A percentile compares a stretch with the other conserved stretches of the same genome.
These are phyloP conservation scores for Lycium barbarum DNA, from an alignment of 257 asterid species.

Conservation along the genomic window DNA sequence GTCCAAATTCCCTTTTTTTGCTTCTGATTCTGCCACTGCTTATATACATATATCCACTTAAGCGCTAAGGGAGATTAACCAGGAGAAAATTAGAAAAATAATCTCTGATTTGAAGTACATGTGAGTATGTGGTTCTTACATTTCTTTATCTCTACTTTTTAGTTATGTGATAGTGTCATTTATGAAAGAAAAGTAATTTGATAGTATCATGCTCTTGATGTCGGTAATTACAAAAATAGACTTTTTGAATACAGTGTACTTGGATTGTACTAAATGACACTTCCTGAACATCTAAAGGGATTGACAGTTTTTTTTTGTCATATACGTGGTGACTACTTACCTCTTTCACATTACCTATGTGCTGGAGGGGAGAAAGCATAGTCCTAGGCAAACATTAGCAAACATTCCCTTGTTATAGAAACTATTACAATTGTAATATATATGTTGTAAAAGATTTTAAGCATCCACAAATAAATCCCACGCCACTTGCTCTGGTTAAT, in stretches of 20 bases:
- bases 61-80: background rate
- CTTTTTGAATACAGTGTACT: background rate
- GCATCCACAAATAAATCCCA: slow-evolving; percentile 7
- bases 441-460: background rate
- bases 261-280: background rate
- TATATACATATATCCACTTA: slow-evolving; percentile 5
- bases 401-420: slow-evolving; percentile 27
- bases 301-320: slow-evolving; percentile 10
- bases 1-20: background rate
- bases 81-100: slow-evolving; percentile 1
- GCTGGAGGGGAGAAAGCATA: slow-evolving; percentile 96
- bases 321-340: background rate
- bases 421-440: slow-evolving; percentile 2
- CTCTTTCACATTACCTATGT: background rate
- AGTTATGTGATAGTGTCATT: slow-evolving; percentile 1
- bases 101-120: slow-evolving; percentile 16
- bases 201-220: slow-evolving; percentile 2
- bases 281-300: background rate
- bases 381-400: slow-evolving; percentile 63
- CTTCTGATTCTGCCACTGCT: background rate
- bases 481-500: background rate
- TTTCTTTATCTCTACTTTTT: background rate
- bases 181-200: background rate
- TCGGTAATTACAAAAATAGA: background rate
- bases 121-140: slow-evolving; percentile 4